Evolutionary conservation across 441 rosid species (phyloP), one percentile per base, ranked within the genome.

Genomic region (Raphanus hybrid): DNA sequence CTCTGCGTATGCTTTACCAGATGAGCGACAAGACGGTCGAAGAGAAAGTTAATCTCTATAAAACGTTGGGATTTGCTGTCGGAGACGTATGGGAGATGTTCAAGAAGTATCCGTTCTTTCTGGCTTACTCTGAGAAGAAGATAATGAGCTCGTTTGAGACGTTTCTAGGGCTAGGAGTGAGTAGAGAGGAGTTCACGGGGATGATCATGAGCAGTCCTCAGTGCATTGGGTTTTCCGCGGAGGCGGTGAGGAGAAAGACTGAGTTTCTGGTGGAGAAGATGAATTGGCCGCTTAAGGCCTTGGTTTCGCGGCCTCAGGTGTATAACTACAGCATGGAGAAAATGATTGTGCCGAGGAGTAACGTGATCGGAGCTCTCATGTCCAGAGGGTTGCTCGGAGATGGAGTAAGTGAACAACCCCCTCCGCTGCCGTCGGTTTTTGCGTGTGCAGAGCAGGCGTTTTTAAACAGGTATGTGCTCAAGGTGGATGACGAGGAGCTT

Each of bases 401-500:
- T 12, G 16, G 54, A 48, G 16, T 5, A 5, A 75, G 69, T 57
- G 55, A 69, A 29, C 4, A 4, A 16, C 50, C 39, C 0, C 62
- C 63, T 54, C 8, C 74, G 0, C 8, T 58, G 11, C 23, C 64
- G 15, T 29, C 55, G 45, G 75, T 81, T 4, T 26, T 81, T 39
- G 0, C 9, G 0, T 9, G 4, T 1, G 18, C 58, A 0, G 71
- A 78, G 5, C 5, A 75, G 23, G 8, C 8, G 11, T 85, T 85
- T 66, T 54, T 71, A 3, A 12, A 26, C 11, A 79, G n/a, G 64
- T 83, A 67, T 71, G 83, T 83, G 35, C 12, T n/a, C 18, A 82
- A 45, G 50, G 67, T 71, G 1, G 67, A 71, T 26, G 61, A 57
- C 6, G 20, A 57, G 32, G 60, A 69, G 10, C 20, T 57, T 3